Evolutionary conservation across 2,329 filamentous ascomycete genomes (phyloP), one percentile per base, ranked within the genome.

Genomic region (Phoma herbarum): DNA sequence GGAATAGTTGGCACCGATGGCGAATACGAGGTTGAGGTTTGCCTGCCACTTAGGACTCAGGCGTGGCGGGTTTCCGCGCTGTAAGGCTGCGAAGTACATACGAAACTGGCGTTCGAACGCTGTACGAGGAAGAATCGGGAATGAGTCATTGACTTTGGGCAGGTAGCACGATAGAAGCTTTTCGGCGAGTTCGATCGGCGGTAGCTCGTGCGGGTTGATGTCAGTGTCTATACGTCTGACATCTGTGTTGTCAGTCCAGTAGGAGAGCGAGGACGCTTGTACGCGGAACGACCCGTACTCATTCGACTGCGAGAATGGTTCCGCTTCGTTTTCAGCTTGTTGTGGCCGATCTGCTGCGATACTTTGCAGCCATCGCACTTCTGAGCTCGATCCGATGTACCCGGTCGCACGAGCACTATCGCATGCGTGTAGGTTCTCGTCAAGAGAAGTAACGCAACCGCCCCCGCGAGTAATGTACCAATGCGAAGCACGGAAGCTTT

Each of bases 1-100:
- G 5, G 22, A 8, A 23, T 43, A 25, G 8, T 73, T 75, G 28
- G 77, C 72, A 3, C 73, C 77, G 23, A 81, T 76, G 7, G 78
- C 79, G 56, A 80, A 78, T 3, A 80, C 70, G 26, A 80, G 55
- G 42, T 81, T 79, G 52, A 80, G 37, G 20, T 77, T 77, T 9
- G 73, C 75, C 29, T 75, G 70, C 78, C 78, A 80, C 47, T 68
- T 73, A 9, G 50, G 48, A 43, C 62, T 70, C 3, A 70, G 55
- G 6, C 43, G 58, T 2, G 64, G 60, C 7, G 65, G 45, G n/a
- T 60, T 67, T 12, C 66, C 66, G 11, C 44, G 54, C 14, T 66
- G 62, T 11, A 66, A 11, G 2, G 62, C 62, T 18, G 55, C 41
- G 44, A 69, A 75, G 57, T 73, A 78, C n/a, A 61, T 67, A 12